Base-by-base conservation (phyloP, 805 yeast species). In the Saturnispora dispora region DNA sequence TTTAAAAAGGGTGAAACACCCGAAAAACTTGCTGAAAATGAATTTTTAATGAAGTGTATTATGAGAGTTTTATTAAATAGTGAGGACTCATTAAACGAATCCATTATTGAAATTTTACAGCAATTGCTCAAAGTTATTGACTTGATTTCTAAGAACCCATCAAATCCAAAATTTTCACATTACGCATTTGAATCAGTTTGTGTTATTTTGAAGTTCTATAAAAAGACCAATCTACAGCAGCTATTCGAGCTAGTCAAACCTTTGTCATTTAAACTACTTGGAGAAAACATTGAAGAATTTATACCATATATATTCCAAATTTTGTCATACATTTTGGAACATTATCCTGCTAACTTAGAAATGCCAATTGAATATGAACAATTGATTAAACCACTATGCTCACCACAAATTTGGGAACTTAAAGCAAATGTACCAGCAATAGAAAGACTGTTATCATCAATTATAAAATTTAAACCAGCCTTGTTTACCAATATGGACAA, bases 361-460 rank as follows among this genome's bases (percentile, higher is more conserved):
- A 71, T 93, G 23, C 93, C 97, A 1, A 75, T 70, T 1, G 71
- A 81, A 30, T 87, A 80, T 61, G 77, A 74, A 52, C 81, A 77
- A 51, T 72, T 93, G 46, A 74, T 88, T 20, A 81, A 81, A 57
- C 98, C 99, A 1, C 70, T 93, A 44, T 72, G 93, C 59, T 79
- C 96, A 1, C 97, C 98, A n/a, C 66, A 81, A 6, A 83, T 90
- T 36, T 93, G 99, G 99, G 98, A 93, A 65, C 79, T 78, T 54
- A 76, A 82, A 57, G 99, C 98, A 15, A 93, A 91, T 58, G 81
- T 91, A 35, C 99, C 99, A 2, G 97, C 96, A 2, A 79, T 91
- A 20, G 83, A 95, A 0, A 78, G 96, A 58, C 71, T 93, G 48
- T 71, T 93, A 39, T 76, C 81, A 51, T 81, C 88, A 6, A 81